Evolutionary conservation across 2,329 filamentous ascomycete genomes (phyloP), one percentile per base, ranked within the genome.

Genomic region (Fusarium sp.): DNA sequence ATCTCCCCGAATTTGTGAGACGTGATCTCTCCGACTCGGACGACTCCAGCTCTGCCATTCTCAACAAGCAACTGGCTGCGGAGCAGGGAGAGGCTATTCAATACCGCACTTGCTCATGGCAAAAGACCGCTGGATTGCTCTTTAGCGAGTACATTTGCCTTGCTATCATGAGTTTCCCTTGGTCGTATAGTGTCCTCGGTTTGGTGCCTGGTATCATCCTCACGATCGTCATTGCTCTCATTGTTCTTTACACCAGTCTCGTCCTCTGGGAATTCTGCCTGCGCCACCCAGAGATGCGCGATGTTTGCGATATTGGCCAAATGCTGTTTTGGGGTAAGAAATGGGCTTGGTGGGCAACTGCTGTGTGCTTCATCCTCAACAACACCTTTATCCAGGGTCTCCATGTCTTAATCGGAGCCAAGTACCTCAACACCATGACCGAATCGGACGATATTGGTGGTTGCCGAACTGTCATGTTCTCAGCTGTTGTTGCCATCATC

Each of bases 81-180:
- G 94, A 97, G 79, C 86, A 89, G 29, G 90, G 89, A 54, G 90
- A 92, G 79, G 89, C 90, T 13, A 97, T 98, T 80, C 91, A 97
- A 82, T 98, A 98, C 79, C 87, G 94, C 65, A 97, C 94, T 41
- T 98, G 94, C 82, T 94, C 91, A 72, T 98, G 94, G 94, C 91
- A 93, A 77, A 97, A 97, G 91, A 97, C 94, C 56, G 94, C 94
- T 1, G 94, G 91, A 2, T 80, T 97, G 73, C 88, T 98, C 54
- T 97, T 98, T 81, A 96, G 93, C 53, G 94, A 98, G 83, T 98
- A 98, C 79, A 98, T 98, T 64, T 97, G 94, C 79, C 83, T 98
- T 81, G 78, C 88, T 62, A 97, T 97, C 77, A 97, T 98, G 94
- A 97, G 93, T 53, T 98, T 98, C 74, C 94, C 94, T 0, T 97